Evolutionary conservation across 73 alveolate species (phyloP).

Genomic region (Paramecium caudatum): DNA sequence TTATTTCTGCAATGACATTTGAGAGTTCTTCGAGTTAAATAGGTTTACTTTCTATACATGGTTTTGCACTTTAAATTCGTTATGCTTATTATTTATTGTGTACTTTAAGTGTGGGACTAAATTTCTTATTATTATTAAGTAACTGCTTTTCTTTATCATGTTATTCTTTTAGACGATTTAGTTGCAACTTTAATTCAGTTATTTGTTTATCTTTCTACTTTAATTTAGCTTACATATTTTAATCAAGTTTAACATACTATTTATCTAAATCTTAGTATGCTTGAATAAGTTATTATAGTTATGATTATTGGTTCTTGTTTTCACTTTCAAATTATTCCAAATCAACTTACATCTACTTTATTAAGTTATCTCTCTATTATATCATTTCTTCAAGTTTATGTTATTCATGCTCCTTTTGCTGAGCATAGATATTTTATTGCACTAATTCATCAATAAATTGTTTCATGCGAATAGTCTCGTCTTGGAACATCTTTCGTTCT

Average conservation of each 20-base stretch:
- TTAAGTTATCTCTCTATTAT: background rate
- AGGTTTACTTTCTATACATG: conserved; percentile 1
- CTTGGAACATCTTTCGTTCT: conserved; percentile 35
- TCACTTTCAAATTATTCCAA: conserved; percentile 30
- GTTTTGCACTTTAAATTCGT: conserved; percentile 59
- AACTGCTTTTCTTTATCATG: conserved; percentile 11
- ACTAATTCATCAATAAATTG: conserved; percentile 55
- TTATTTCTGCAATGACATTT: background rate
- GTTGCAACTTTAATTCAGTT: background rate
- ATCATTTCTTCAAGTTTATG: background rate
- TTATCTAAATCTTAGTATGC: conserved; percentile 58
- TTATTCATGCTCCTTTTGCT: conserved; percentile 36
- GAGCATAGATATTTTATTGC: conserved; percentile 54
- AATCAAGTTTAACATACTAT: conserved; percentile 5
- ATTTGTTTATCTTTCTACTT: conserved; percentile 2
- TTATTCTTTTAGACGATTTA: conserved; percentile 15
- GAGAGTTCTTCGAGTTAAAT: background rate
- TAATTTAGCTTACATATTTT: background rate
- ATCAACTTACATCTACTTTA: conserved; percentile 17
- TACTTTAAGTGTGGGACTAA: conserved; percentile 50
- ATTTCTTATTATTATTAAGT: background rate
- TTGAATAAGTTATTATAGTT: background rate
- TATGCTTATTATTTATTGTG: conserved; percentile 1
- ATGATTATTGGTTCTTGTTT: background rate
- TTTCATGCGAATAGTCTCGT: conserved; percentile 58